A percentile compares a stretch with the other conserved stretches of the same genome.
These are phyloP conservation scores for Chaetomium tenue DNA, from an alignment of 495 filamentous ascomycete species.

Conservation along the genomic window DNA sequence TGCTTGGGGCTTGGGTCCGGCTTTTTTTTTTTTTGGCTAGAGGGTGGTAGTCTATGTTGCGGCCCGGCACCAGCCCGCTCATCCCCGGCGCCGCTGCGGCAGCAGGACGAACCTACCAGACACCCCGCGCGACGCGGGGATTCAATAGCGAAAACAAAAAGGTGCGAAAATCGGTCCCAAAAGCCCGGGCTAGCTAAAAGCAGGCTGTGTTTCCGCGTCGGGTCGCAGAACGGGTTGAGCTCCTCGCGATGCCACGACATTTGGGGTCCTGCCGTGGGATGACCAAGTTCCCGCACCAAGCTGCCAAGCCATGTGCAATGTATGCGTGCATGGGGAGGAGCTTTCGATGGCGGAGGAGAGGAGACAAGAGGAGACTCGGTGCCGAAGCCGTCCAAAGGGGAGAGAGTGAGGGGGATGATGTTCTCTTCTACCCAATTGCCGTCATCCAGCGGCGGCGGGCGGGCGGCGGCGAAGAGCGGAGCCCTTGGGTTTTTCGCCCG, in stretches of 20 bases:
- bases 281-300: background rate
- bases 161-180: background rate
- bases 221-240: background rate
- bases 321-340: background rate
- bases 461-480: background rate
- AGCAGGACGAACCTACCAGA: background rate
- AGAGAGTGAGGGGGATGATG: background rate
- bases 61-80: conserved; percentile 18
- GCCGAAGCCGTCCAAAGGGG: background rate
- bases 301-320: background rate
- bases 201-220: background rate
- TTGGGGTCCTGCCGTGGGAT: background rate
- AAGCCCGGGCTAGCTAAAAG: background rate
- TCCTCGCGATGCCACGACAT: background rate
- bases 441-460: background rate
- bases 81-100: conserved; percentile 13
- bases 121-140: conserved; percentile 5
- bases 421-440: background rate
- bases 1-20: too few species aligned
- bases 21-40: too few species aligned
- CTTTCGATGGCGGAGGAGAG: background rate
- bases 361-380: background rate
- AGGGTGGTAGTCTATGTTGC: background rate
- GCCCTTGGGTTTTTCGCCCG: background rate
- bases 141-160: background rate